phyloP scores from a whole-genome alignment of 2,329 filamentous ascomycete species.

The Colletotrichum limetticola region DNA sequence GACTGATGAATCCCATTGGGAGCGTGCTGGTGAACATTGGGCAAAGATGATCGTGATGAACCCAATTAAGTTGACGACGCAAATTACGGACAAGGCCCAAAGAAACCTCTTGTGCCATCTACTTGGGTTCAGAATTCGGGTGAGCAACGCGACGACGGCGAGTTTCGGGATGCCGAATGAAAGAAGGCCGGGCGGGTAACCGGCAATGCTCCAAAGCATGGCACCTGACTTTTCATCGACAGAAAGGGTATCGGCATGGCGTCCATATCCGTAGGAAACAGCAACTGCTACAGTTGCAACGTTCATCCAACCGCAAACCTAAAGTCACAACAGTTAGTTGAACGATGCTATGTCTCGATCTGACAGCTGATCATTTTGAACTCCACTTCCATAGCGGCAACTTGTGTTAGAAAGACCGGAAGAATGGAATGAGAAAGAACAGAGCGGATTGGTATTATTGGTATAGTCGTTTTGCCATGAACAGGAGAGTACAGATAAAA shows the following conservation, averaged over 20 bases:
- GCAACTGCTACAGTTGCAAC: neutral
- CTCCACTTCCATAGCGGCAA: too few relatives aligned
- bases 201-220: neutral
- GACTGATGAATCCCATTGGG: neutral
- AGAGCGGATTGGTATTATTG: too few relatives aligned
- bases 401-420: too few relatives aligned
- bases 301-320: neutral
- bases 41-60: neutral
- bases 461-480: neutral
- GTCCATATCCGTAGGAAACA: neutral
- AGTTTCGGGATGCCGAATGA: conserved; percentile 43
- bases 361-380: neutral
- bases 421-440: too few relatives aligned
- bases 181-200: neutral
- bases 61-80: neutral
- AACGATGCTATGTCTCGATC: neutral
- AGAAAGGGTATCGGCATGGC: neutral
- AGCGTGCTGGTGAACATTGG: neutral
- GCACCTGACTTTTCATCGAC: neutral
- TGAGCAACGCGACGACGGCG: conserved; percentile 51
- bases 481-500: neutral
- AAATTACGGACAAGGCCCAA: conserved; percentile 46
- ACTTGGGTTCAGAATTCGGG: conserved; percentile 50
- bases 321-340: neutral
- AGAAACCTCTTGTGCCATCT: conserved; percentile 47